phyloP scores from a whole-genome alignment of 78 protist species.

The Goniomonas avonlea region DNA sequence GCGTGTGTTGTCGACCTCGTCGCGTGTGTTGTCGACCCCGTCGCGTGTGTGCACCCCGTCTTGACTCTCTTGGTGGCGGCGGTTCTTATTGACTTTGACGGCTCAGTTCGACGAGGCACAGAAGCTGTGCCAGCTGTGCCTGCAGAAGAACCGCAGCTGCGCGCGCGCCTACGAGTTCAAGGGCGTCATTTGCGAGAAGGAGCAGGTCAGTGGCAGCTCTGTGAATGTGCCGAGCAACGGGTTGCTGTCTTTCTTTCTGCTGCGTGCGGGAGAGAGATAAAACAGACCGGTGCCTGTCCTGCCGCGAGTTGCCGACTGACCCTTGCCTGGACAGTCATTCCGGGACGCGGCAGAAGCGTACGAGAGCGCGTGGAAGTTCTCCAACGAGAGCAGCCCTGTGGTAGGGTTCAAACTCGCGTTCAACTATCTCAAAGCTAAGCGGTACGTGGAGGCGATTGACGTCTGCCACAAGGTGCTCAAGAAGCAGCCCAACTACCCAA shows the following conservation, averaged over 20 bases:
- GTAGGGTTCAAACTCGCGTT: conserved; percentile 71
- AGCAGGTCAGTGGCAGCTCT: too few relatives aligned
- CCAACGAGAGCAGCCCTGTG: conserved; percentile 20
- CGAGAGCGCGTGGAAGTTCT: conserved; percentile 54
- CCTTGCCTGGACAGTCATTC: too few relatives aligned
- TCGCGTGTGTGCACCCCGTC: too few relatives aligned
- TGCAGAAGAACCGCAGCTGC: conserved; percentile 41
- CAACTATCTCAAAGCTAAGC: conserved; percentile 69
- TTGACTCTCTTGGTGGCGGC: too few relatives aligned
- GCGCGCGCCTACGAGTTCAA: conserved; percentile 50
- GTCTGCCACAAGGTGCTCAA: conserved; percentile 52
- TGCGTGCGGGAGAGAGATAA: too few relatives aligned
- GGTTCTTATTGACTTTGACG: too few relatives aligned
- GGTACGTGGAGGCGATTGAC: conserved; percentile 57
- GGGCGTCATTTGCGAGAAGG: conserved; percentile 62
- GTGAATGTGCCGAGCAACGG: too few relatives aligned
- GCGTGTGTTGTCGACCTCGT: too few relatives aligned
- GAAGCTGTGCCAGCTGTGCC: conserved; percentile 39
- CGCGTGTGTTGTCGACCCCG: too few relatives aligned
- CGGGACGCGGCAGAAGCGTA: conserved; percentile 63
- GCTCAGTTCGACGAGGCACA: conserved; percentile 49
- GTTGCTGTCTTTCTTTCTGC: too few relatives aligned
- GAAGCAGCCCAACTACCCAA: conserved; percentile 41
- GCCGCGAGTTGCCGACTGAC: too few relatives aligned
- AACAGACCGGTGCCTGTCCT: too few relatives aligned